Base-by-base conservation (phyloP, 1,284 basidiomycete species). In the Flammula alnicola region DNA sequence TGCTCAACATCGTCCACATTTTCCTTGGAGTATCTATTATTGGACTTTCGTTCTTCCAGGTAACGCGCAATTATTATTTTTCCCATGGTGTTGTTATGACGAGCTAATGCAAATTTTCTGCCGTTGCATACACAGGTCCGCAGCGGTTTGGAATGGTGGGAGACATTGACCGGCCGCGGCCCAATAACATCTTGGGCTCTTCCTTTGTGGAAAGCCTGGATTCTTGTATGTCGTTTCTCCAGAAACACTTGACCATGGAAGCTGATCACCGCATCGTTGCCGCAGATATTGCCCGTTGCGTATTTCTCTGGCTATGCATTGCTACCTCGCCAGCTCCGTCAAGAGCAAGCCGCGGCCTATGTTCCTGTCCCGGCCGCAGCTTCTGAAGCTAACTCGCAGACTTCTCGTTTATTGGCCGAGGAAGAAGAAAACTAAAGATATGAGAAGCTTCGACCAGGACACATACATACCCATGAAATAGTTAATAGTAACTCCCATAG, bases 1-100 rank as follows among this genome's bases (percentile, higher is more conserved):
- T 76, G 1, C 65, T 72, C 5, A 81, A 83, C 57, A 67, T 81
- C 44, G 44, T 75, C 3, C 81, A 84, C 57, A 75, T 76, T 22
- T 55, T 64, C 6, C 57, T 79, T 1, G 81, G 81, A 0, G 57
- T 81, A n/a, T 52, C 61, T 2, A 68, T 77, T 44, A 68, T 83
- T 45, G 62, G 55, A 1, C 60, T 77, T 9, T 71, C 79, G 0
- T 77, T 81, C 58, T 71, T 72, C 55, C 77, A 80, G 68, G 80
- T 78, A 52, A 38, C 61, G 47, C 11, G 12, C 10, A 23, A 36
- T 44, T 22, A 11, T 25, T 1, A 14, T 10, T n/a, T 12, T 20
- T 4, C 8, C 12, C n/a, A 8, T 10, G 20, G 12, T 19, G 36
- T 16, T 44, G n/a, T 8, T 46, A 8, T 32, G 30, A 12, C 16